Base-by-base conservation (phyloP, 2,329 filamentous ascomycete genomes). In the Calonectria fujianensis region DNA sequence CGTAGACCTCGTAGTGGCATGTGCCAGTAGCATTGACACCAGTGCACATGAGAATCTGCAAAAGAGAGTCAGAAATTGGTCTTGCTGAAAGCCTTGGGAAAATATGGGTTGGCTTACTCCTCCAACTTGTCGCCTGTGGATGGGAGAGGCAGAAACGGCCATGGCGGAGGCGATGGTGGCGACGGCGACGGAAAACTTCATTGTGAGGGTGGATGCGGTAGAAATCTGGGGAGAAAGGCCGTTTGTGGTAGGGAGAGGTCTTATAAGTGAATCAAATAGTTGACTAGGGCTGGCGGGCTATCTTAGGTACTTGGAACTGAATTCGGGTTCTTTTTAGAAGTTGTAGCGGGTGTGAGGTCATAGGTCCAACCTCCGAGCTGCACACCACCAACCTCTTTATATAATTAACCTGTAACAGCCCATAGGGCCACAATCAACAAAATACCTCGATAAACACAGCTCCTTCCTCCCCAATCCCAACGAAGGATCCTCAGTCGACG, bases 11-110 rank as follows among this genome's bases (percentile, higher is more conserved):
- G 78, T 90, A 83, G 61, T 81, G 77, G 83, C 89, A 91, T 13
- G 79, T 77, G 41, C 88, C 89, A 2, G 89, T 89, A 27, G 86
- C 86, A 79, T 90, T 87, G 80, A 85, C 83, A 32, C 89, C 89
- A 35, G 85, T 88, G 84, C 89, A 91, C 69, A 90, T 82, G 74
- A 89, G 85, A 75, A 90, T 74, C 89, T 90, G 72, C 5, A 11
- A n/a, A 45, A 20, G 13, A 32, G 41, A 65, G 75, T 61, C 78
- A 72, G 54, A 50, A 29, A 45, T 31, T 37, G 27, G 29, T 59
- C 24, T 32, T 50, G 24, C 11, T 4, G 18, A 27, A 68, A 18
- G 35, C 45, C 13, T 9, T 11, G 45, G n/a, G 20, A 20, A 20
- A 20, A 16, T 7, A 20, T 2, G 31, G 48, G 24, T 64, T 48